Evolutionary conservation across 495 filamentous ascomycete genomes (phyloP), one percentile per base, ranked within the genome.

Genomic region (Xylaria castorea): DNA sequence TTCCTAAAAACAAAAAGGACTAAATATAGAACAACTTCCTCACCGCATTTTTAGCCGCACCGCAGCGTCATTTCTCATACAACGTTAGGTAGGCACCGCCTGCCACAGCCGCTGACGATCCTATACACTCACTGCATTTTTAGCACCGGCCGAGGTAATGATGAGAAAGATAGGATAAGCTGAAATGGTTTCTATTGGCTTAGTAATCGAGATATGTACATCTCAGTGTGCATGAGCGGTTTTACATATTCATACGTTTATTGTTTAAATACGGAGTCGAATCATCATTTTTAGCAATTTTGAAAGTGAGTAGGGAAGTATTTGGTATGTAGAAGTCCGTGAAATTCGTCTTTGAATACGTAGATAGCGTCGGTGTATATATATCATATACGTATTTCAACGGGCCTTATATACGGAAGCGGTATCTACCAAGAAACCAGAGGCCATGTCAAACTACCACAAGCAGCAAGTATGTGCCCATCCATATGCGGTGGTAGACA

Each of bases 111-210:
- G n/a, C n/a, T n/a, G n/a, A n/a, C n/a, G n/a, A n/a, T n/a, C n/a
- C n/a, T n/a, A n/a, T n/a, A n/a, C n/a, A n/a, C n/a, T 36, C 44
- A 48, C 50, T 53, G 50, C 50, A 27, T 53, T 53, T 53, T 53
- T 4, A 14, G 8, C 50, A 20, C 9, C 44, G 16, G 18, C 16
- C 16, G 44, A 1, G 1, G 44, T 16, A 46, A 20, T 46, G 16
- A 4, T 16, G 16, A 5, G 18, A 7, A 20, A 46, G 16, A 46
- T 20, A 16, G 44, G 18, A 18, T 46, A 46, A 46, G 44, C 16
- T 6, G 20, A 16, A 6, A 20, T 16, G 36, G 36, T 3, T 38
- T 7, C 7, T 8, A 8, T 38, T 38, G 9, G 9, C 5, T 8
- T 38, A 8, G 36, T 38, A 38, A 38, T 38, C 36, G 36, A 38